Evolutionary conservation across 1,284 basidiomycete genomes (phyloP), one percentile per base, ranked within the genome.

Genomic region (Ganoderma lucidum): DNA sequence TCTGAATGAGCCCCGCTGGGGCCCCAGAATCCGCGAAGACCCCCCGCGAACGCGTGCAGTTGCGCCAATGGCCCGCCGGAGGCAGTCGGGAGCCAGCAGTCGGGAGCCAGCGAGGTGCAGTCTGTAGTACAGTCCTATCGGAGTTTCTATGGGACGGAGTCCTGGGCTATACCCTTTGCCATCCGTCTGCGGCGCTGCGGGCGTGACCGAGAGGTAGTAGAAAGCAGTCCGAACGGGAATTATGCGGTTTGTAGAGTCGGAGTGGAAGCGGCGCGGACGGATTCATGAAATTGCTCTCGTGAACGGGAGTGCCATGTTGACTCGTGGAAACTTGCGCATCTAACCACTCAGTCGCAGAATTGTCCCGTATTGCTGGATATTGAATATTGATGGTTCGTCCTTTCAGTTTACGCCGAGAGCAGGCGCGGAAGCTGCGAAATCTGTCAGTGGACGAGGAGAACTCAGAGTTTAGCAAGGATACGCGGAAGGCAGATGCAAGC

Each of bases 1-100:
- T 64, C 63, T 62, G 62, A 70, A 39, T 37, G 32, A 56, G 45
- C 48, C 51, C 71, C 68, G 68, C 63, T 66, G 71, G 68, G 71
- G 66, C 71, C 71, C 68, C 66, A 70, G 68, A 67, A 69, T 67
- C 68, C 61, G 66, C 70, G 70, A 69, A 67, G 59, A 68, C 53
- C 17, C 62, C 61, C 59, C 63, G 48, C 39, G 35, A 35, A 59
- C 37, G 14, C 53, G 35, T 56, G 63, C 28, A 39, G 48, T 23
- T 35, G 14, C 56, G 42, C 62, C 56, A 62, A 64, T 51, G 44
- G 56, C 23, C 35, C 55, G 19, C 19, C 19, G n/a, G 39, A 9
- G 48, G 6, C 17, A 9, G 53, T 56, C 5, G 6, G 10, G 10
- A 56, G 23, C 23, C 23, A 23, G 48, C 48, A 51, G 23, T n/a